Evolutionary conservation across 1,284 basidiomycete genomes (phyloP).

Genomic region (Takashimella koratensis): DNA sequence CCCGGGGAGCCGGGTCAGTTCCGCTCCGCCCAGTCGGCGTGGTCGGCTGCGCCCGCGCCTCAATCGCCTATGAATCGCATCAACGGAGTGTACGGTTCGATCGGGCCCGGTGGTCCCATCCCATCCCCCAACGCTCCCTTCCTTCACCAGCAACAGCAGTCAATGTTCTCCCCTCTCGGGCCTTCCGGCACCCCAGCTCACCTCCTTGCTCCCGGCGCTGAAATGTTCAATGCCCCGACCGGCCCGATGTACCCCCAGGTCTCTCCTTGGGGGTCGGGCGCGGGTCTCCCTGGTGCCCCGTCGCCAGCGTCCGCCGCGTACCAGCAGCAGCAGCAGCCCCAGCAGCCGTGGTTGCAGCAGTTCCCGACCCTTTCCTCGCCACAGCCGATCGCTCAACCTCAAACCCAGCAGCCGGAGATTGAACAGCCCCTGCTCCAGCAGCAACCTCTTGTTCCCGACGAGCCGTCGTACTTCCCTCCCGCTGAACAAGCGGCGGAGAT

Average conservation of each 20-base stretch:
- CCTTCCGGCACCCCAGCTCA: neutral
- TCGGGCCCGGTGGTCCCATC: constrained; percentile 4
- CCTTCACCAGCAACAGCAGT: constrained; percentile 19
- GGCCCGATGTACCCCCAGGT: constrained; percentile 5
- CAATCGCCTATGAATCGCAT: constrained; percentile 2
- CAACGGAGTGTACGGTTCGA: constrained; percentile 16
- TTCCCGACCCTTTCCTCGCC: constrained; percentile 7
- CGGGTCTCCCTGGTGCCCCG: constrained; percentile 9
- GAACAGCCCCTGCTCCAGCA: constrained; percentile 6
- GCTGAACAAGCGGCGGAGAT: constrained; percentile 4
- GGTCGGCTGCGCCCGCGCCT: neutral
- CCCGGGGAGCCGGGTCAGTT: neutral
- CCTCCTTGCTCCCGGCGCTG: neutral
- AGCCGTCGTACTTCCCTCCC: constrained; percentile 27
- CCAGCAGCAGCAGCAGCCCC: constrained; percentile 10
- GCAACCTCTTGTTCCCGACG: constrained; percentile 6
- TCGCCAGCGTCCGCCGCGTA: constrained; percentile 12
- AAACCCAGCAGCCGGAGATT: constrained; percentile 11
- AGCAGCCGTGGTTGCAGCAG: constrained; percentile 11
- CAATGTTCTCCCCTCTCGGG: constrained; percentile 20
- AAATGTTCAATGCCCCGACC: constrained; percentile 3
- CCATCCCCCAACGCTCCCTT: constrained; percentile 5
- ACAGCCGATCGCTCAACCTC: constrained; percentile 8
- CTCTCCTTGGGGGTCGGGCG: constrained; percentile 26
- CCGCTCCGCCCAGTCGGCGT: neutral